Evolutionary conservation across 2,329 filamentous ascomycete genomes (phyloP).

Genomic region (Talaromyces atroroseus): DNA sequence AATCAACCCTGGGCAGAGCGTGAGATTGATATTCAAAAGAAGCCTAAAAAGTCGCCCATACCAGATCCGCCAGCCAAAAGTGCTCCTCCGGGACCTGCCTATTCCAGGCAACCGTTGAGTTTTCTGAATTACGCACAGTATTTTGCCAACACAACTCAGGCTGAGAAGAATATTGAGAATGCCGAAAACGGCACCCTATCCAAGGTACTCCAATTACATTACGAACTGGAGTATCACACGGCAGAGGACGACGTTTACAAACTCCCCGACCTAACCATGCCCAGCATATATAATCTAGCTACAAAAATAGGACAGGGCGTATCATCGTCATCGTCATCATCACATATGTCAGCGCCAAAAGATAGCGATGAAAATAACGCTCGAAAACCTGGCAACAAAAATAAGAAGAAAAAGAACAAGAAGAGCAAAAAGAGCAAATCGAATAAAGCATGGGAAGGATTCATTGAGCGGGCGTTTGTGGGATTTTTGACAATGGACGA

Average conservation of each 20-base stretch:
- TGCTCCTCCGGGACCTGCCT: constrained; percentile 77
- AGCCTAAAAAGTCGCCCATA: constrained; percentile 50
- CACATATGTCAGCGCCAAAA: neutral
- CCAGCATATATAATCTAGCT: constrained; percentile 73
- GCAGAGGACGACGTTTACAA: constrained; percentile 68
- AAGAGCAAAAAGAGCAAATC: constrained; percentile 46
- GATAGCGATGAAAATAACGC: neutral
- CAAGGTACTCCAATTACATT: constrained; percentile 57
- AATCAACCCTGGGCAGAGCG: neutral
- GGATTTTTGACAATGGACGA: constrained; percentile 63
- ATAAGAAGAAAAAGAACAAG: constrained; percentile 47
- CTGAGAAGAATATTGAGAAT: constrained; percentile 65
- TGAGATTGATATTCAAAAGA: constrained; percentile 19
- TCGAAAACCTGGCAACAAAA: constrained; percentile 36
- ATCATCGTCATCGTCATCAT: neutral
- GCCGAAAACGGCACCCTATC: constrained; percentile 11
- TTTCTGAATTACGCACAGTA: constrained; percentile 81
- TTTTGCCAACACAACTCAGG: constrained; percentile 84
- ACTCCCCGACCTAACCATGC: constrained; percentile 76
- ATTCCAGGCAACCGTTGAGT: constrained; percentile 76
- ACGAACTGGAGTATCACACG: constrained; percentile 81
- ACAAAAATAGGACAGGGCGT: constrained; percentile 61
- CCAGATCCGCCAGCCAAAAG: constrained; percentile 69
- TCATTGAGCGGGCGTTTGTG: constrained; percentile 74
- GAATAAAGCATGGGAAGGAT: constrained; percentile 70